Percentiles rank a stretch among this genome's conserved stretches.
Conservation (phyloP, 2,329 filamentous ascomycete genomes). For the Neofusicoccum sp. region DNA sequence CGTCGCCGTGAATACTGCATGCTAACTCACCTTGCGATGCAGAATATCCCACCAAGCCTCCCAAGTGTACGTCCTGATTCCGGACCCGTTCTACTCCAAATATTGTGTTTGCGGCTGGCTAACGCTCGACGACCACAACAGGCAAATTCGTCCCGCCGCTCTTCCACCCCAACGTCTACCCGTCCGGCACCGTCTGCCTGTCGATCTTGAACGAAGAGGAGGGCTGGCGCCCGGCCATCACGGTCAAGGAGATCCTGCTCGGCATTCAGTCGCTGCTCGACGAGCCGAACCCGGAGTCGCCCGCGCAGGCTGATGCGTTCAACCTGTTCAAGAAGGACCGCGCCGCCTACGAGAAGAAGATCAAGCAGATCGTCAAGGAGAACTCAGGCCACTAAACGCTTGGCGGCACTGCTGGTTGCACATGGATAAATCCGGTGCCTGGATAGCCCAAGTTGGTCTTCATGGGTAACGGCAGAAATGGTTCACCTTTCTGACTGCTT, state of each 20-base stretch:
- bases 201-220: constrained; percentile 98
- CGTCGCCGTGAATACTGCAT: background rate
- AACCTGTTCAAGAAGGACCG: constrained; percentile 93
- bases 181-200: constrained; percentile 93
- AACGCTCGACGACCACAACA: constrained; percentile 39
- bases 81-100: background rate
- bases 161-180: constrained; percentile 98
- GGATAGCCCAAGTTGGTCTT: too few relatives aligned
- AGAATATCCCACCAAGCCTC: constrained; percentile 99
- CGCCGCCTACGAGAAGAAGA: constrained; percentile 81
- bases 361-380: constrained; percentile 82
- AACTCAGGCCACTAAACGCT: constrained; percentile 56
- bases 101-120: constrained; percentile 19
- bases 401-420: background rate
- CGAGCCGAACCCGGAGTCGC: constrained; percentile 94
- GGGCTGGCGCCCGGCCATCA: constrained; percentile 97
- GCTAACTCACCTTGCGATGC: constrained; percentile 19
- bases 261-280: constrained; percentile 95
- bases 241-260: constrained; percentile 93
- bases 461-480: too few relatives aligned
- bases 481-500: too few relatives aligned
- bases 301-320: constrained; percentile 95
- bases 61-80: constrained; percentile 72
- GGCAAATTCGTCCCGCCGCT: constrained; percentile 95
- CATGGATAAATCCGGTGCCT: too few relatives aligned